Evolutionary conservation across 495 filamentous ascomycete species (phyloP), one percentile per base, ranked within the genome.

Genomic region (Talaromyces thailandensis): DNA sequence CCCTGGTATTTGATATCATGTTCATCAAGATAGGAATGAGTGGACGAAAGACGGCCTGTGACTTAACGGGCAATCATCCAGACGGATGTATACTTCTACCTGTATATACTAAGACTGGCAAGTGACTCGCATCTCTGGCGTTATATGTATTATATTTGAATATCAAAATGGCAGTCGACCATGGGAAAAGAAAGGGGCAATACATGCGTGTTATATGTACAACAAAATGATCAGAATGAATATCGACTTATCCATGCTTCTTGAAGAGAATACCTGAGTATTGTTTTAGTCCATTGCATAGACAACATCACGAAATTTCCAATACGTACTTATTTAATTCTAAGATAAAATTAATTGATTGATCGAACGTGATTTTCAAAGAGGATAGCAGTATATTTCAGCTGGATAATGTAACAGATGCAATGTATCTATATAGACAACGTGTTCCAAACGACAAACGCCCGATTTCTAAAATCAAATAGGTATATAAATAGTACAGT

Each of bases 401-500:
- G 32, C 32, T 12, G 12, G 4, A n/a, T 37, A 11, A 16, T 40
- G 14, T 40, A n/a, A 21, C 43, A 48, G 16, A 48, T 48, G 43
- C 51, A 55, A 28, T 57, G 16, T 57, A 57, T 57, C n/a, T 32
- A 35, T 57, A 57, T 29, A 51, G 18, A 31, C 18, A 31, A 25
- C 16, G 18, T 14, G 12, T 21, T 4, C 28, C 16, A 57, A 51
- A 57, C 14, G 0, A 9, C 28, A 57, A 35, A 18, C 26, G 26
- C 55, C 29, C 8, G 9, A n/a, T 18, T 28, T 21, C 16, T 21
- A 31, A 57, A 57, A 23, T 57, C 55, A 57, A 57, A 57, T 57
- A 35, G 55, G 55, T 57, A 57, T 57, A 57, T 57, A 57, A 35
- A 14, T 28, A 29, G 51, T 25, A 55, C 24, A 55, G 24, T 45